Evolutionary conservation across 345 rosid genomes (phyloP).

Genomic region (Litchi chinensis): DNA sequence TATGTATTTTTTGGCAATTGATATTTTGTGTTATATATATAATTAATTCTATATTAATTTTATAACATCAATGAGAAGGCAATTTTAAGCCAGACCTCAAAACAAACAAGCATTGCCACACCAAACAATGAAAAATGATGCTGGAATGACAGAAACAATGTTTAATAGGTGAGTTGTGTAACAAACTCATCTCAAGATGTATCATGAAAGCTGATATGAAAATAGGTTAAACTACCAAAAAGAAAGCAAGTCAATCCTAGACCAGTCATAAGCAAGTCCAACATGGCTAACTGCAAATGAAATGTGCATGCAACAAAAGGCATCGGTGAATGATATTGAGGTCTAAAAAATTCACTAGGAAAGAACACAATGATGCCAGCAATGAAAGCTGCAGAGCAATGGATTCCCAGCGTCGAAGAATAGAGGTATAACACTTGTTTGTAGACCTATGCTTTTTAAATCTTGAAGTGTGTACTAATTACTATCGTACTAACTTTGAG

Average conservation of each 20-base stretch:
- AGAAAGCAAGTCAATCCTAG: not conserved
- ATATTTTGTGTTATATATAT: too few species aligned
- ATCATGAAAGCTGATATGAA: not conserved
- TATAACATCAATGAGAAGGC: not conserved
- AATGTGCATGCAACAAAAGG: not conserved
- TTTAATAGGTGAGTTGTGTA: not conserved
- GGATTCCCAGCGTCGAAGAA: not conserved
- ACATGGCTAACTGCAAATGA: not conserved
- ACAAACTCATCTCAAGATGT: not conserved
- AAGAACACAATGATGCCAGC: not conserved
- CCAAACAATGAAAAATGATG: not conserved
- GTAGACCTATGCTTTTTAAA: not conserved
- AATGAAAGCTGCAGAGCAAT: not conserved
- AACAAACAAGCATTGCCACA: not conserved
- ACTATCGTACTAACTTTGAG: not conserved
- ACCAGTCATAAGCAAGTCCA: not conserved
- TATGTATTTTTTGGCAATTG: not conserved
- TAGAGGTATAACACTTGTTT: not conserved
- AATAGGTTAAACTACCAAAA: not conserved
- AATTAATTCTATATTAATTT: too few species aligned
- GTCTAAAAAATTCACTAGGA: not conserved
- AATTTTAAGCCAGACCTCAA: not conserved
- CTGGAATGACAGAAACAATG: not conserved
- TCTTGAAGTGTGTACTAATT: not conserved
- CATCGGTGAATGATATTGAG: not conserved